Percentiles rank a stretch among this genome's conserved stretches.
Evolutionary conservation across 2,329 filamentous ascomycete genomes (phyloP).

Genomic region (Alternaria triticimaculans): DNA sequence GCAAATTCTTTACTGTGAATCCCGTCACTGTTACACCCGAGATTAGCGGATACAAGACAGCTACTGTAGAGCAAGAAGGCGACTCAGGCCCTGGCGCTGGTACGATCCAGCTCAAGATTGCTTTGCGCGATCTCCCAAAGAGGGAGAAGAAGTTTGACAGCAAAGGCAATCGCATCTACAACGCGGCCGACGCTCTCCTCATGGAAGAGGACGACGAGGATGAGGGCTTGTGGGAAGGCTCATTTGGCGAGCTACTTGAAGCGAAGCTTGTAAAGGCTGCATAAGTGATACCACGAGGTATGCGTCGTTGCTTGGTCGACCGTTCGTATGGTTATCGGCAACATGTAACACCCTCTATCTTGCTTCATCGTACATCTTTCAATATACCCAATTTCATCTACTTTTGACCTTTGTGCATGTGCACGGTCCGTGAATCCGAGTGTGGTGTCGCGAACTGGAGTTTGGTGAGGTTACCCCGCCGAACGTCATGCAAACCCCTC

Average conservation of each 20-base stretch:
- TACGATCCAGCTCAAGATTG: constrained; percentile 68
- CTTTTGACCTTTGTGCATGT: background rate
- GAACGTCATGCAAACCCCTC: constrained; percentile 26
- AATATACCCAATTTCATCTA: constrained; percentile 3
- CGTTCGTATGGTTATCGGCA: background rate
- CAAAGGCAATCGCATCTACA: constrained; percentile 76
- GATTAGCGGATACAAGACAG: constrained; percentile 68
- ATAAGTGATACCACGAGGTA: background rate
- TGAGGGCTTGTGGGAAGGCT: constrained; percentile 32
- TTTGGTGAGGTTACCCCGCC: constrained; percentile 17
- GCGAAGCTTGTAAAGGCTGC: constrained; percentile 37
- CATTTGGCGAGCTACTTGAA: constrained; percentile 38
- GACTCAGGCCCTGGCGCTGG: constrained; percentile 54
- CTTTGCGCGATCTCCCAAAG: constrained; percentile 68
- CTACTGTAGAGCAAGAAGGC: constrained; percentile 61
- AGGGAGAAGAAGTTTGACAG: constrained; percentile 68
- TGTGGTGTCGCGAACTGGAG: background rate
- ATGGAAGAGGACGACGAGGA: constrained; percentile 38
- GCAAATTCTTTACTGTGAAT: constrained; percentile 68
- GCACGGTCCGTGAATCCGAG: background rate
- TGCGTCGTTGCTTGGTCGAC: background rate
- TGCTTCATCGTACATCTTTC: constrained; percentile 3
- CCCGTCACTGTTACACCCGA: constrained; percentile 69
- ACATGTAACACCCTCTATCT: background rate
- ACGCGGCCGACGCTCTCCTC: constrained; percentile 59